Evolutionary conservation across 805 yeast species (phyloP).

Genomic region (Ogataea wickerhamii): DNA sequence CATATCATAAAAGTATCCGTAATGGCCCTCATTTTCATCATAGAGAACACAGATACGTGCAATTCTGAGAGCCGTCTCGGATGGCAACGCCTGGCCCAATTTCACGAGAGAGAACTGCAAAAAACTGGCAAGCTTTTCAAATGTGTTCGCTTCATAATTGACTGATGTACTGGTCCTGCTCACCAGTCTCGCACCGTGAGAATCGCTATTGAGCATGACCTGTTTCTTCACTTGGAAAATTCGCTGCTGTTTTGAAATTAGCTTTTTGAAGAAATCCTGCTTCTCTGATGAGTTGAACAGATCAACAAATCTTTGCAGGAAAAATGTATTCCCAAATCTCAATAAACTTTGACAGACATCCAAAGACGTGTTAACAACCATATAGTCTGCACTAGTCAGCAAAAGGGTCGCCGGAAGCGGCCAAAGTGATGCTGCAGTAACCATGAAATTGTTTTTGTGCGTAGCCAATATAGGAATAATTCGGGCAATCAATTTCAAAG

Average conservation of each 20-base stretch:
- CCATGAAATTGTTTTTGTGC: slow-evolving; percentile 41
- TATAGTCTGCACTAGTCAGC: slow-evolving; percentile 22
- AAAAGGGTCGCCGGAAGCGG: slow-evolving; percentile 35
- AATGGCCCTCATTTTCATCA: slow-evolving; percentile 18
- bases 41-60: slow-evolving; percentile 30
- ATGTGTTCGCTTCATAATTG: slow-evolving; percentile 26
- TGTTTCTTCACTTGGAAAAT: neutral
- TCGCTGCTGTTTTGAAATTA: slow-evolving; percentile 12
- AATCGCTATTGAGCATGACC: neutral
- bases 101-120: slow-evolving; percentile 35
- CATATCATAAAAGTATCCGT: slow-evolving; percentile 31
- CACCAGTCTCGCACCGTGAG: neutral
- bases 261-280: slow-evolving; percentile 6
- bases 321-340: slow-evolving; percentile 42
- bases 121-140: slow-evolving; percentile 29
- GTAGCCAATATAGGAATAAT: slow-evolving; percentile 54
- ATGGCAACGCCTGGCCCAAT: slow-evolving; percentile 41
- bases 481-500: slow-evolving; percentile 46
- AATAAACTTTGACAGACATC: slow-evolving; percentile 28
- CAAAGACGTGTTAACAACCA: slow-evolving; percentile 30
- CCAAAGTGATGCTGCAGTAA: slow-evolving; percentile 53
- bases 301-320: slow-evolving; percentile 44
- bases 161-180: slow-evolving; percentile 26
- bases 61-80: slow-evolving; percentile 35
- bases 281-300: slow-evolving; percentile 28